Percentiles rank a stretch among this genome's conserved stretches.
These are phyloP conservation scores for Iodosphaeria phyllophila DNA, from an alignment of 2,329 filamentous ascomycete species.

Conservation along the genomic window DNA sequence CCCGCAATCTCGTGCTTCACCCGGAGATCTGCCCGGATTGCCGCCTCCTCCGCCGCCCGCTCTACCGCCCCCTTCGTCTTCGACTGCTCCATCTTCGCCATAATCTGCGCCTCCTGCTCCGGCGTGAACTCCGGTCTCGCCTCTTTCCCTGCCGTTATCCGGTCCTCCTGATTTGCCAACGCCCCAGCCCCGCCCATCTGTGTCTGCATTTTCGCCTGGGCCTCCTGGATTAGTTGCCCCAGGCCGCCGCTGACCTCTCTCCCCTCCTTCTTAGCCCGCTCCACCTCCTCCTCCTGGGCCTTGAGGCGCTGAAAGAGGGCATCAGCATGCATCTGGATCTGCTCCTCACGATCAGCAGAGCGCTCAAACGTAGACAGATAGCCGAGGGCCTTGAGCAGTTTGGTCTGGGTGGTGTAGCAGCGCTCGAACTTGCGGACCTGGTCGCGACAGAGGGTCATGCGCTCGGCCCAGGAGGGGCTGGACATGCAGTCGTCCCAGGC, in stretches of 20 bases:
- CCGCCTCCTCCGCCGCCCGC: constrained; percentile 41
- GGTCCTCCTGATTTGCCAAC: constrained; percentile 10
- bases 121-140: constrained; percentile 17
- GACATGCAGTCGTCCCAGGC: constrained; percentile 70
- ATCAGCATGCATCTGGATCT: constrained; percentile 93
- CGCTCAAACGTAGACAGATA: constrained; percentile 56
- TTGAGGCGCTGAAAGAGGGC: constrained; percentile 76
- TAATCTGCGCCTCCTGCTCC: constrained; percentile 29
- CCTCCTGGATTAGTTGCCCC: too few species aligned
- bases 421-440: constrained; percentile 65
- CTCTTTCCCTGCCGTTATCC: constrained; percentile 2
- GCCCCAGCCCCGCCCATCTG: constrained; percentile 37
- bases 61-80: too few species aligned
- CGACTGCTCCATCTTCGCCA: constrained; percentile 37
- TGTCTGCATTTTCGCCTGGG: too few species aligned
- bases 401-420: constrained; percentile 78
- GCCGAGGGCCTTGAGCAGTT: constrained; percentile 78
- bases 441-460: constrained; percentile 61
- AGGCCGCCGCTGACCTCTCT: too few species aligned
- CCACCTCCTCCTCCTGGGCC: constrained; percentile 58
- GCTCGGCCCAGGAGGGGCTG: constrained; percentile 45
- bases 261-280: constrained; percentile 46
- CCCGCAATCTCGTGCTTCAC: constrained; percentile 40
- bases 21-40: constrained; percentile 41
- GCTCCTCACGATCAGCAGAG: constrained; percentile 53